These are phyloP conservation scores for Setaria italica DNA, from an alignment of 202 grass and related monocot genomes.

Conservation along the genomic window DNA sequence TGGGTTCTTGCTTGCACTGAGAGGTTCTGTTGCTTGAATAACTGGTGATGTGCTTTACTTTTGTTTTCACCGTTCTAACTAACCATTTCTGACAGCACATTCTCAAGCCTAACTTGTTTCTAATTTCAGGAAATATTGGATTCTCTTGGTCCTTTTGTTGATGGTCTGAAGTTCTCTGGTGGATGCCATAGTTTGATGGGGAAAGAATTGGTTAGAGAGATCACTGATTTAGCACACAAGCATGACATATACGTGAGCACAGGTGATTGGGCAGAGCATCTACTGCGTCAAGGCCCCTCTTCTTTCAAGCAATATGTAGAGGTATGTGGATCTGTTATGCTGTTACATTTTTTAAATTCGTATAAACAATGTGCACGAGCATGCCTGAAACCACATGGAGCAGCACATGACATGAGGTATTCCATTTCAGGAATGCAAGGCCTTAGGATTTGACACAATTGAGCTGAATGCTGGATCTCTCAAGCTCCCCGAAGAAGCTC, in stretches of 20 bases:
- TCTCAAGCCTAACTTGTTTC: not conserved
- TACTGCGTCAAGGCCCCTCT: slow-evolving; percentile 71
- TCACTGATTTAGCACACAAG: slow-evolving; percentile 82
- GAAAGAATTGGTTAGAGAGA: slow-evolving; percentile 67
- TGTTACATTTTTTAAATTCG: not conserved
- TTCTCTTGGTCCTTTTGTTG: slow-evolving; percentile 73
- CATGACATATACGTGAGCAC: slow-evolving; percentile 96
- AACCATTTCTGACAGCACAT: slow-evolving; percentile 9
- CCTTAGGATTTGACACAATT: slow-evolving; percentile 87
- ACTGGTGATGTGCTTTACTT: not conserved
- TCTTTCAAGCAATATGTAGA: slow-evolving; percentile 86
- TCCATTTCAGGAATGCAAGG: slow-evolving; percentile 75
- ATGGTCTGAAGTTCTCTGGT: slow-evolving; percentile 91
- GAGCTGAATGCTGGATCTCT: slow-evolving; percentile 87
- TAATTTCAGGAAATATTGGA: slow-evolving; percentile 72
- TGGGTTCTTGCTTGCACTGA: not conserved
- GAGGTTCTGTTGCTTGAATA: not conserved
- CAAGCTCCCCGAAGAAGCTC: slow-evolving; percentile 81
- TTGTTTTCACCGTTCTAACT: not conserved
- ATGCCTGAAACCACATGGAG: not conserved
- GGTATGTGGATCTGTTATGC: slow-evolving; percentile 34
- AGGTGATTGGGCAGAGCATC: slow-evolving; percentile 92
- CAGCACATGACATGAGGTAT: not conserved
- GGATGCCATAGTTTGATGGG: slow-evolving; percentile 87
- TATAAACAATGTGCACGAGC: not conserved